Evolutionary conservation across 2,329 filamentous ascomycete genomes (phyloP).

Genomic region (Alternaria sp.): DNA sequence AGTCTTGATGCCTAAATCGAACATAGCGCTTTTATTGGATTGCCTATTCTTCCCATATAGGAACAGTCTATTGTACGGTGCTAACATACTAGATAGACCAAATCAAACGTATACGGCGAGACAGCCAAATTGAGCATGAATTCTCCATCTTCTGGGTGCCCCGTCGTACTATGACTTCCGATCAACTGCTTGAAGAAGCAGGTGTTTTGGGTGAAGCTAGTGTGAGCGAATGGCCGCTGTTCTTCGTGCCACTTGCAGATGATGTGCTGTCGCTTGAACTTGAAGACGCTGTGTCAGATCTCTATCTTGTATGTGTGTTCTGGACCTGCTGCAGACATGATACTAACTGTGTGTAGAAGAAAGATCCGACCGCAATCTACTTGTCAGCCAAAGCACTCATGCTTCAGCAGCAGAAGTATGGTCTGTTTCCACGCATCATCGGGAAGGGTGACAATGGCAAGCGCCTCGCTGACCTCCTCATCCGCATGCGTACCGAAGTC

Average conservation of each 20-base stretch:
- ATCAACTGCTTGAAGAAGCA: conserved; percentile 89
- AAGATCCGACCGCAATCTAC: conserved; percentile 90
- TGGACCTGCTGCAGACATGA: background rate
- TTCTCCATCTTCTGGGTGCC: conserved; percentile 98
- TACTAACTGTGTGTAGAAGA: conserved; percentile 62
- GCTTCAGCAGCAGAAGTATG: conserved; percentile 89
- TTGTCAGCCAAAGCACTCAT: conserved; percentile 90
- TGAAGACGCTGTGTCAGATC: conserved; percentile 82
- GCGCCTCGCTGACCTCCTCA: conserved; percentile 82
- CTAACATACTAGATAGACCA: conserved; percentile 73
- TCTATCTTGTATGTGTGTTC: conserved; percentile 72
- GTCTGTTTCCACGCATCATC: conserved; percentile 91
- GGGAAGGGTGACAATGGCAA: conserved; percentile 97
- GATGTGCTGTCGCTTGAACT: conserved; percentile 92
- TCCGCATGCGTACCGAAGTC: conserved; percentile 90
- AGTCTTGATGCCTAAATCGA: conserved; percentile 65
- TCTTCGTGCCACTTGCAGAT: conserved; percentile 89
- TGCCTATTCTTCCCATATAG: conserved; percentile 34
- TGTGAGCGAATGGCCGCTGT: conserved; percentile 84
- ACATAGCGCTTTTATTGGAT: conserved; percentile 36
- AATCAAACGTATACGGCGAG: conserved; percentile 86
- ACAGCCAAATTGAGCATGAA: conserved; percentile 90
- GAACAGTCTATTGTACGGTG: conserved; percentile 47
- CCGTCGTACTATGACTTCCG: conserved; percentile 87
- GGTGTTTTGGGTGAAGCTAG: conserved; percentile 93